These are phyloP conservation scores for Claviceps fusiformis DNA, from an alignment of 2,329 filamentous ascomycete species.

Conservation along the genomic window DNA sequence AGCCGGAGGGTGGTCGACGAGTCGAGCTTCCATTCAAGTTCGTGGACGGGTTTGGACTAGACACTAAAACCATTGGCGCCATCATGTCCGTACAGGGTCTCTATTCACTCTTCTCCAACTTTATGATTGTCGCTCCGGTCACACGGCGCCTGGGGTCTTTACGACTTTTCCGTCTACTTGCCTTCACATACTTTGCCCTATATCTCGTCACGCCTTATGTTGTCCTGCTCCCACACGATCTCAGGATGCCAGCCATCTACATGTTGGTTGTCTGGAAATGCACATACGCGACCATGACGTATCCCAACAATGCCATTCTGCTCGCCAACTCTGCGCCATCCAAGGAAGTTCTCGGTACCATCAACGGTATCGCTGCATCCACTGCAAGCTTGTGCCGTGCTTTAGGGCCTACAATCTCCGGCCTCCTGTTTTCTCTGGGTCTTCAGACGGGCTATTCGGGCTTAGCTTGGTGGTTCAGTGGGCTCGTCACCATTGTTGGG, in stretches of 20 bases:
- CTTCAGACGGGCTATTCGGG: slow-evolving; percentile 71
- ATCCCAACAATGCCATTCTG: slow-evolving; percentile 80
- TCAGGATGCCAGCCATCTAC: slow-evolving; percentile 66
- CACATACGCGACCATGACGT: slow-evolving; percentile 79
- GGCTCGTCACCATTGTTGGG: slow-evolving; percentile 60
- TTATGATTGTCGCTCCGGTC: slow-evolving; percentile 70
- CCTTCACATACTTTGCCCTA: slow-evolving; percentile 71
- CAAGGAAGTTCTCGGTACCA: slow-evolving; percentile 70
- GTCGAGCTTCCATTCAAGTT: slow-evolving; percentile 72
- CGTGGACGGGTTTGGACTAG: slow-evolving; percentile 69
- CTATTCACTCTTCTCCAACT: slow-evolving; percentile 78
- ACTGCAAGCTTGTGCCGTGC: slow-evolving; percentile 80
- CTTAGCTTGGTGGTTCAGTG: slow-evolving; percentile 86
- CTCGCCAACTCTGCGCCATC: slow-evolving; percentile 79
- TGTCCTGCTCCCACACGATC: slow-evolving; percentile 59
- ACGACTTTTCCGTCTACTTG: slow-evolving; percentile 67
- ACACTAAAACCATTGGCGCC: slow-evolving; percentile 71
- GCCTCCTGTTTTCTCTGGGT: slow-evolving; percentile 70
- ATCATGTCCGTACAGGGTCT: slow-evolving; percentile 81
- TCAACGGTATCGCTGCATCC: slow-evolving; percentile 86
- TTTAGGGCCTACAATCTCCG: slow-evolving; percentile 78
- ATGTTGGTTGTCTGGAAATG: slow-evolving; percentile 79
- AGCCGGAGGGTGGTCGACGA: slow-evolving; percentile 32
- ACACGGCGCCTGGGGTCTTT: slow-evolving; percentile 65
- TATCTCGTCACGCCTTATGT: slow-evolving; percentile 85